These are phyloP conservation scores for Craterostigma plantagineum DNA, from an alignment of 257 asterid species.

Conservation along the genomic window DNA sequence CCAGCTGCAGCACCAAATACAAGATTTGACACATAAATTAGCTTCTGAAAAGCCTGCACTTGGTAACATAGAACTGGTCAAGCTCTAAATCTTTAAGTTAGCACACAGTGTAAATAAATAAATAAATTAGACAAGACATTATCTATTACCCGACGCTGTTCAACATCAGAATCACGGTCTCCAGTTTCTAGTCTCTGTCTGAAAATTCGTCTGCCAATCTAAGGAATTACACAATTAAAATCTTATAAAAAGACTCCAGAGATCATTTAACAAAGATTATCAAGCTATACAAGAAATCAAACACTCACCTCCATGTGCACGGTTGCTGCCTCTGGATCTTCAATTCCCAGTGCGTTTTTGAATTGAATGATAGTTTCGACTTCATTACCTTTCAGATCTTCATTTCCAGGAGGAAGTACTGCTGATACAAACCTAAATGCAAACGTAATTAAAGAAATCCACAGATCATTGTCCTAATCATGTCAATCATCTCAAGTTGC, in stretches of 20 bases:
- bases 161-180: conserved; percentile 60
- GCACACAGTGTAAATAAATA: background rate
- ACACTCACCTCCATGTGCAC: conserved; percentile 89
- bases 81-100: conserved; percentile 14
- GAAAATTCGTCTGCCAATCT: conserved; percentile 89
- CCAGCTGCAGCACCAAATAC: conserved; percentile 91
- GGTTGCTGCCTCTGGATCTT: conserved; percentile 94
- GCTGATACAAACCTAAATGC: conserved; percentile 51
- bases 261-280: too few relatives aligned
- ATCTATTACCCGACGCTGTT: conserved; percentile 52
- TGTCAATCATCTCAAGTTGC: too few relatives aligned
- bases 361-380: conserved; percentile 63
- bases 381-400: conserved; percentile 83
- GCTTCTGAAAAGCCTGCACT: conserved; percentile 99
- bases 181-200: conserved; percentile 97
- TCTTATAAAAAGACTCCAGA: conserved; percentile 3
- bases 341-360: conserved; percentile 81
- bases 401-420: conserved; percentile 64
- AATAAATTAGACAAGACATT: conserved; percentile 2
- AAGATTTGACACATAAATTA: conserved; percentile 78
- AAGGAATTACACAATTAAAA: conserved; percentile 19
- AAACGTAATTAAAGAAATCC: background rate
- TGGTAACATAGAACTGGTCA: conserved; percentile 41
- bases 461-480: too few relatives aligned
- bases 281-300: too few relatives aligned